These are phyloP conservation scores for Dispira simplex DNA, from an alignment of 192 early-diverging fungal genomes.

Conservation along the genomic window DNA sequence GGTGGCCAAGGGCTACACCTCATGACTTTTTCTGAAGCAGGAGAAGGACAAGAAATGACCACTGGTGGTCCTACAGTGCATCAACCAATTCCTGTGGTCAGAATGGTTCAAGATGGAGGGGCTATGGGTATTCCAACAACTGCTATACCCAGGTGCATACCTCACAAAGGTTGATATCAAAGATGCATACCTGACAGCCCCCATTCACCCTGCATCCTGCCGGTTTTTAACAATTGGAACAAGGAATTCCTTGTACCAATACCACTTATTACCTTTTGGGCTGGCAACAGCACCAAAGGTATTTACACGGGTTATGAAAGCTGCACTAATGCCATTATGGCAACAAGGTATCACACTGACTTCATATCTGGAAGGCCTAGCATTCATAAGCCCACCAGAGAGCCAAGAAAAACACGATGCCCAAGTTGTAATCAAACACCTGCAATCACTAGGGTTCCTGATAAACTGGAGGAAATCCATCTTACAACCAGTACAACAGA, in stretches of 20 bases:
- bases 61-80: not conserved
- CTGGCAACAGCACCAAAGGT: not conserved
- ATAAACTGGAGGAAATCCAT: not conserved
- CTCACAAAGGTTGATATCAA: too few relatives aligned
- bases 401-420: not conserved
- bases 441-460: not conserved
- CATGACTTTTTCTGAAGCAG: not conserved
- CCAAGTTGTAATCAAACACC: not conserved
- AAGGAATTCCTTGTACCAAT: not conserved
- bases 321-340: too few relatives aligned
- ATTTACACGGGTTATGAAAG: not conserved
- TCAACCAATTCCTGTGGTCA: conserved; percentile 9
- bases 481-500: not conserved
- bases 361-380: not conserved
- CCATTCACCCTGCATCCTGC: not conserved
- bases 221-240: not conserved
- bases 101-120: too few relatives aligned
- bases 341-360: not conserved
- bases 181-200: not conserved
- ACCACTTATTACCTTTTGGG: too few relatives aligned
- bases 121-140: not conserved
- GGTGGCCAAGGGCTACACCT: not conserved
- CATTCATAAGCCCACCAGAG: not conserved
- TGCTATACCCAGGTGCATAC: not conserved
- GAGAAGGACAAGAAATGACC: conserved; percentile 5